Percentiles rank a stretch among this genome's conserved stretches.
Evolutionary conservation across 2,329 filamentous ascomycete genomes (phyloP).

Genomic region (Apiospora koreana): DNA sequence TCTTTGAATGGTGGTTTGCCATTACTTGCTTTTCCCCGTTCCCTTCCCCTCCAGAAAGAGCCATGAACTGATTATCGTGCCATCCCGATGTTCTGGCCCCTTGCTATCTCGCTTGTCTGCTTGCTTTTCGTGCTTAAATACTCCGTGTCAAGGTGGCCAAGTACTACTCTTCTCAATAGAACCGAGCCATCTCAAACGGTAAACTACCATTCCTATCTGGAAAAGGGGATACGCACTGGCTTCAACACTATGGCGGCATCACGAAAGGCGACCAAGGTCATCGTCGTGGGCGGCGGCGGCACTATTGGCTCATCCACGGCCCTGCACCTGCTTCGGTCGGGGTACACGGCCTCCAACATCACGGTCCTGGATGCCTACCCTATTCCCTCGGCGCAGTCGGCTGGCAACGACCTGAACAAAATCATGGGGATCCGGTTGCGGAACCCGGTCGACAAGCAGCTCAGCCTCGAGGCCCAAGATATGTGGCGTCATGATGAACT

Average conservation of each 20-base stretch:
- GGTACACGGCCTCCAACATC: slow-evolving; percentile 44
- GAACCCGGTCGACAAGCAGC: slow-evolving; percentile 31
- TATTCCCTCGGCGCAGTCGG: slow-evolving; percentile 47
- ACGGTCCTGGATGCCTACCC: slow-evolving; percentile 48
- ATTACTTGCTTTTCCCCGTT: neutral
- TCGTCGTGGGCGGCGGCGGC: slow-evolving; percentile 50
- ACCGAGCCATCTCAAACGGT: neutral
- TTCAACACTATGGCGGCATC: slow-evolving; percentile 23
- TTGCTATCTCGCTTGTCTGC: neutral
- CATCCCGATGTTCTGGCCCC: neutral
- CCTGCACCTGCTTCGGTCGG: slow-evolving; percentile 43
- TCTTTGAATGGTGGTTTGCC: neutral
- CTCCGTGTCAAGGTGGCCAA: neutral
- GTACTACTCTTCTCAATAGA: neutral
- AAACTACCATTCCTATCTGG: neutral
- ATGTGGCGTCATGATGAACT: slow-evolving; percentile 45
- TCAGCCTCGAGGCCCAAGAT: slow-evolving; percentile 34
- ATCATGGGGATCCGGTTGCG: slow-evolving; percentile 42
- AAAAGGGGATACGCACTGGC: neutral
- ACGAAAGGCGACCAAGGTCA: slow-evolving; percentile 28
- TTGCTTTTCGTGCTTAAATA: neutral
- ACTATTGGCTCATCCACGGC: slow-evolving; percentile 49
- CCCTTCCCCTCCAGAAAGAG: neutral
- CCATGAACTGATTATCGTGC: neutral
- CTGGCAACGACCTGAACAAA: slow-evolving; percentile 49